A percentile compares a stretch with the other conserved stretches of the same genome.
These are phyloP conservation scores for Monosporascus sp. DNA, from an alignment of 2,329 filamentous ascomycete genomes.

Conservation along the genomic window DNA sequence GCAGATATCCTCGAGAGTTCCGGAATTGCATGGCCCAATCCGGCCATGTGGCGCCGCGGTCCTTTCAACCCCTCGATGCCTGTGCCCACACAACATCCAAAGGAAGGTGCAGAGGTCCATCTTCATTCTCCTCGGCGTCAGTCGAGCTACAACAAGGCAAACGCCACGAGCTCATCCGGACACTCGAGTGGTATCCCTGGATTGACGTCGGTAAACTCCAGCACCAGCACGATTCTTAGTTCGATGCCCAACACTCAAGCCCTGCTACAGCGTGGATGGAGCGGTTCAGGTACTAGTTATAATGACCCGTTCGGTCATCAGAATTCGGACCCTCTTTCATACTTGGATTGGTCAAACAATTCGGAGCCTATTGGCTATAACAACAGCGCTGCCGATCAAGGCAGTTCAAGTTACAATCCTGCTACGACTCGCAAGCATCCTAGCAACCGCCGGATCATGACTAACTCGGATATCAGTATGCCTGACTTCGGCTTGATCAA, in stretches of 20 bases:
- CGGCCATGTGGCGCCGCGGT: slow-evolving; percentile 58
- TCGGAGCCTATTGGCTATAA: slow-evolving; percentile 14
- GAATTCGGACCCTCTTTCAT: slow-evolving; percentile 20
- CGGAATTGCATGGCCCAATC: slow-evolving; percentile 75
- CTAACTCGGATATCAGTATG: slow-evolving; percentile 37
- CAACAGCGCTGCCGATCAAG: slow-evolving; percentile 8
- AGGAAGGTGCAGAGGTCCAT: slow-evolving; percentile 50
- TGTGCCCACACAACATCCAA: slow-evolving; percentile 34
- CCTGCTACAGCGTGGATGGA: slow-evolving; percentile 17
- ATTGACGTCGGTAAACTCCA: slow-evolving; percentile 12
- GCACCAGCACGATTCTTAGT: slow-evolving; percentile 10
- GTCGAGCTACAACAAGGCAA: slow-evolving; percentile 13
- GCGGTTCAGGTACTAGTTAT: slow-evolving; percentile 12
- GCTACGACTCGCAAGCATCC: slow-evolving; percentile 11
- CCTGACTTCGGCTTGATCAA: slow-evolving; percentile 30
- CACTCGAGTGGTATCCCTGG: slow-evolving; percentile 12
- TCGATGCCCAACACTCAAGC: slow-evolving; percentile 24
- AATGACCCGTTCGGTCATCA: slow-evolving; percentile 20
- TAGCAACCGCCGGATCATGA: slow-evolving; percentile 19
- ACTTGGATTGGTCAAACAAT: slow-evolving; percentile 21
- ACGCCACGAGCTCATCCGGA: slow-evolving; percentile 8
- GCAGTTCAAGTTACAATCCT: slow-evolving; percentile 12
- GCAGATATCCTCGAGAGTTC: slow-evolving; percentile 67
- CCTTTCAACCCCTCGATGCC: slow-evolving; percentile 35
- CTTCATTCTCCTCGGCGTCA: slow-evolving; percentile 54